phyloP scores from a whole-genome alignment of 805 yeast species.

The Starmerella scarabaei region DNA sequence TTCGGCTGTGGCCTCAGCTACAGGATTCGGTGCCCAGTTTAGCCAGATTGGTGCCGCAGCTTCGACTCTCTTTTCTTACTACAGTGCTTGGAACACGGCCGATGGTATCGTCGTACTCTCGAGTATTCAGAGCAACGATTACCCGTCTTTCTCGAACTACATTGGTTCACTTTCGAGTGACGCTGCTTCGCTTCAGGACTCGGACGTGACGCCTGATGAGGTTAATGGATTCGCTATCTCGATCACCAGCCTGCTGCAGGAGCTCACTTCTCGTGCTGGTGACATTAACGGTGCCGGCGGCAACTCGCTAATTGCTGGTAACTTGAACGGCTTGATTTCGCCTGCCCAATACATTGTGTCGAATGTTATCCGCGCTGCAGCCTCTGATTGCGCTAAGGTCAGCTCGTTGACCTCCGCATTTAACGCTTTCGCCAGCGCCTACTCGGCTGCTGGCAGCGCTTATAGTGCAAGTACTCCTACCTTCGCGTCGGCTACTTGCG shows the following conservation, averaged over 20 bases:
- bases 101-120: no score
- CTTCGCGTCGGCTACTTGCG: no score
- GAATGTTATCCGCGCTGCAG: slow-evolving; percentile 14
- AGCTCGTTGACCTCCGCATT: no score
- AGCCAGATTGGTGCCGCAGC: no score
- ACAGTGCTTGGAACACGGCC: no score
- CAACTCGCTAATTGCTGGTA: slow-evolving; percentile 18
- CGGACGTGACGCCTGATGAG: slow-evolving; percentile 8
- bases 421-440: no score
- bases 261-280: slow-evolving; percentile 19
- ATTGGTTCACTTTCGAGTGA: slow-evolving; percentile 12
- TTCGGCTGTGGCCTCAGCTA: no score
- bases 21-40: no score
- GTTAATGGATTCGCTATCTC: slow-evolving; percentile 11
- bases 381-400: slow-evolving; percentile 12
- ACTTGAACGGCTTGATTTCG: slow-evolving; percentile 16
- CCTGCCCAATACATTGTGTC: slow-evolving; percentile 19
- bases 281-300: slow-evolving; percentile 21
- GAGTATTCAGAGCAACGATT: slow-evolving; percentile 22
- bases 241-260: slow-evolving; percentile 16
- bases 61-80: no score
- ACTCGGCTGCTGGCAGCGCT: no score
- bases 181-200: slow-evolving; percentile 7
- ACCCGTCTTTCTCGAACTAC: slow-evolving; percentile 16
- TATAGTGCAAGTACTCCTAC: no score